Base-by-base conservation (phyloP, 1,284 basidiomycete genomes). In the Melampsora larici-populina region DNA sequence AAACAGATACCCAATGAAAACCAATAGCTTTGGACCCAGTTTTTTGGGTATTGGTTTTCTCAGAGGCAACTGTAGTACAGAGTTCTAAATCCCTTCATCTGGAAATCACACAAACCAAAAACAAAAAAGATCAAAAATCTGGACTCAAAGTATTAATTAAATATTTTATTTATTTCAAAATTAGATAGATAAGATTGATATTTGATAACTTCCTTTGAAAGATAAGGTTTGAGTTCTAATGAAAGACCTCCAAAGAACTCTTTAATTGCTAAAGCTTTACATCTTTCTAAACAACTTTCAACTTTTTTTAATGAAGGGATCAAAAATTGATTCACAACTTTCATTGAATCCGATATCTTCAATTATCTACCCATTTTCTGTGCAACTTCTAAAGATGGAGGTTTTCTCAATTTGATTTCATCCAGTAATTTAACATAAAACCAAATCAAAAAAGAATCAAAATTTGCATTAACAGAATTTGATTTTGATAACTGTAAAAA, bases 361-460 rank as follows among this genome's bases (percentile, higher is more conserved):
- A 40, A 21, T n/a, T 3, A 9, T 49, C 66, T 67, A n/a, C n/a
- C n/a, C n/a, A n/a, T n/a, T n/a, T n/a, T n/a, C n/a, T n/a, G n/a
- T n/a, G n/a, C n/a, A n/a, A n/a, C n/a, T n/a, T n/a, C n/a, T n/a
- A n/a, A n/a, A n/a, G 43, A 18, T n/a, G n/a, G n/a, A n/a, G n/a
- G n/a, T n/a, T n/a, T n/a, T 62, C 66, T 24, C 24, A 17, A 46
- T 33, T 67, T 65, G 21, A 74, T 26, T 36, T 67, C 62, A 11
- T 74, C 72, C 26, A 49, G 55, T 2, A 74, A 62, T 31, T 74
- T 63, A 18, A 48, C 62, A 74, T 66, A 74, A 55, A 74, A 74
- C 72, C 66, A n/a, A n/a, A n/a, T n/a, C n/a, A n/a, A n/a, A 29
- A 49, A 51, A 8, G 29, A 40, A 67, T 13, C 2, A 24, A 49